phyloP scores from a whole-genome alignment of 2,329 filamentous ascomycete species.

The Talaromyces sp. region DNA sequence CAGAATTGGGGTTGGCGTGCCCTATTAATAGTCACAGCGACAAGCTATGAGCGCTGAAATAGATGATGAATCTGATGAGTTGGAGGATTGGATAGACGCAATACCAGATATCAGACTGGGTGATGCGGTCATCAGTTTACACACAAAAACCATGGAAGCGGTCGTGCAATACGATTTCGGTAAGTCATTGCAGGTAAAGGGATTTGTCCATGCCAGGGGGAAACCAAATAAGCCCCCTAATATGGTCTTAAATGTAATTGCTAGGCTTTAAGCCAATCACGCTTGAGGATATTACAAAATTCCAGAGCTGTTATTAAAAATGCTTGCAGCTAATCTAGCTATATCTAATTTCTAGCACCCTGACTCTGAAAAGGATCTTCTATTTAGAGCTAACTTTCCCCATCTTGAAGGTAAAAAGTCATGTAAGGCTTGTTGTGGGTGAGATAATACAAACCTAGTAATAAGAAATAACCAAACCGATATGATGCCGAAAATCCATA shows the following conservation, averaged over 20 bases:
- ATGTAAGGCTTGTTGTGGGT: not conserved
- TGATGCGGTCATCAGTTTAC: slow-evolving; percentile 20
- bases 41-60: not conserved
- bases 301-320: not conserved
- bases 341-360: not conserved
- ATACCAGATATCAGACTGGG: too few relatives aligned
- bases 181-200: slow-evolving; percentile 13
- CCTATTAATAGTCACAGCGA: not conserved
- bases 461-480: not conserved
- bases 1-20: slow-evolving; percentile 21
- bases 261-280: not conserved
- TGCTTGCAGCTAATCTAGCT: not conserved
- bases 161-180: slow-evolving; percentile 28
- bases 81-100: not conserved
- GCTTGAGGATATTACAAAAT: not conserved
- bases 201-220: slow-evolving; percentile 6
- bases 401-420: slow-evolving; percentile 1
- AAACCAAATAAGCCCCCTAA: slow-evolving; percentile 3
- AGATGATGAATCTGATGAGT: not conserved
- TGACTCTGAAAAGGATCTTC: not conserved
- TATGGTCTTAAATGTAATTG: slow-evolving; percentile 1
- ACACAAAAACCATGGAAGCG: slow-evolving; percentile 15
- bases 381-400: not conserved
- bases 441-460: slow-evolving; percentile 1
- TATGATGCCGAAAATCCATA: slow-evolving; percentile 13